Evolutionary conservation across 1,284 basidiomycete genomes (phyloP).

Genomic region (Sanghuangporus baumii): DNA sequence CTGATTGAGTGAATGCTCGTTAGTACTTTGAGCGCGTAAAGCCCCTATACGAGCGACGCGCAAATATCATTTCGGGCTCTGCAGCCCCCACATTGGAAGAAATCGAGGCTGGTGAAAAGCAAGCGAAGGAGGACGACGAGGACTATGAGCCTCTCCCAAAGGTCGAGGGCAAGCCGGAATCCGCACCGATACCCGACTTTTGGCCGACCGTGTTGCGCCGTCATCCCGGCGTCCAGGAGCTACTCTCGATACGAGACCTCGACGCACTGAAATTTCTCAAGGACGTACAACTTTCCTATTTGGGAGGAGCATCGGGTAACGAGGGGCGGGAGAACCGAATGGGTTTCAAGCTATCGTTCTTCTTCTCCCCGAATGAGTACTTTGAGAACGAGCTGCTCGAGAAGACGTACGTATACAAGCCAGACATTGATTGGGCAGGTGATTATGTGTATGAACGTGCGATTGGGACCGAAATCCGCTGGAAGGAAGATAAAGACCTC

Average conservation of each 20-base stretch:
- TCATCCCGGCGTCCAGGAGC: slow-evolving; percentile 79
- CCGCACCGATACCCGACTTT: slow-evolving; percentile 85
- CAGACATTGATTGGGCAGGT: slow-evolving; percentile 89
- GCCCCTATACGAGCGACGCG: slow-evolving; percentile 88
- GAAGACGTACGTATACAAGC: slow-evolving; percentile 96
- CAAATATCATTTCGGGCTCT: slow-evolving; percentile 79
- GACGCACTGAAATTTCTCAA: slow-evolving; percentile 64
- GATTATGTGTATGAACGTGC: slow-evolving; percentile 96
- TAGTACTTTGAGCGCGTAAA: slow-evolving; percentile 83
- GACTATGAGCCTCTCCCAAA: slow-evolving; percentile 54
- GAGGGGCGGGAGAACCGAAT: slow-evolving; percentile 35
- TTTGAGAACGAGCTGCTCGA: slow-evolving; percentile 82
- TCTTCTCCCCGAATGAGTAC: slow-evolving; percentile 81
- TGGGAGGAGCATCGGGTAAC: slow-evolving; percentile 16
- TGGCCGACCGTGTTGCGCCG: slow-evolving; percentile 97
- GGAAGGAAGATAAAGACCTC: slow-evolving; percentile 98
- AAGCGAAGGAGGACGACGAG: slow-evolving; percentile 63
- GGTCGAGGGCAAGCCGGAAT: slow-evolving; percentile 29
- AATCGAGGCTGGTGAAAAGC: slow-evolving; percentile 73
- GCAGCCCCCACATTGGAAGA: slow-evolving; percentile 76
- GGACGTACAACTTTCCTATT: slow-evolving; percentile 65
- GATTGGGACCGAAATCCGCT: slow-evolving; percentile 86
- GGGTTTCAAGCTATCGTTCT: slow-evolving; percentile 89
- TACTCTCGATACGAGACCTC: slow-evolving; percentile 93
- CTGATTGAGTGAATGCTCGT: background rate